Evolutionary conservation across 257 asterid genomes (phyloP), one percentile per base, ranked within the genome.

Genomic region (Nicotiana knightiana): DNA sequence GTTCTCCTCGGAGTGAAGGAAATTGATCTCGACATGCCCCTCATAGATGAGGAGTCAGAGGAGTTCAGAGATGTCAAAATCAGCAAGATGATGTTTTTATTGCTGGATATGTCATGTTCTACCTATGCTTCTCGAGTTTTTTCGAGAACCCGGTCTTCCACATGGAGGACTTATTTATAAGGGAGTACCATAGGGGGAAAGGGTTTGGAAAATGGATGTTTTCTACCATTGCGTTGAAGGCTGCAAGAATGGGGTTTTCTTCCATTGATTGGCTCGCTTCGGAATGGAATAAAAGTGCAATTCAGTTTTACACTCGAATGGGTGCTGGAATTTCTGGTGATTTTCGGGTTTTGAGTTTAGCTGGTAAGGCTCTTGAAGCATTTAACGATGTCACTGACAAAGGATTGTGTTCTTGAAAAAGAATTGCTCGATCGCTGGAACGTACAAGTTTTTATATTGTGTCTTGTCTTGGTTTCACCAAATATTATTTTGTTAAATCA

Each of bases 261-360:
- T 68, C 77, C 55, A 18, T 68, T 37, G 55, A 68, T 68, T 68
- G 55, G 55, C 4, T 8, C 18, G 55, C 54, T n/a, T 68, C 18
- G 16, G 15, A 68, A 35, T 37, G 55, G 77, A 68, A 68, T 37
- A 26, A 18, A 37, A 68, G 32, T 37, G 32, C 0, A 37, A 30
- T 68, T 68, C 32, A 0, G 1, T 68, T 68, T 37, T 68, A 37
- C 54, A 67, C 26, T 17, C 28, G 4, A 35, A 37, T 18, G 30
- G 76, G 76, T 3, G 32, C 55, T 37, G 9, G 30, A 9, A 67
- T 67, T 37, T 37, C 30, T 18, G 76, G 18, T 37, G 77, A 68
- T 68, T 68, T 68, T 68, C 43, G 77, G 58, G 57, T 68, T 68
- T 39, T 68, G 57, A 68, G 77, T 68, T 68, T 68, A 53, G 32